These are phyloP conservation scores for Odontarrhena argentea DNA, from an alignment of 345 rosid genomes.

Conservation along the genomic window DNA sequence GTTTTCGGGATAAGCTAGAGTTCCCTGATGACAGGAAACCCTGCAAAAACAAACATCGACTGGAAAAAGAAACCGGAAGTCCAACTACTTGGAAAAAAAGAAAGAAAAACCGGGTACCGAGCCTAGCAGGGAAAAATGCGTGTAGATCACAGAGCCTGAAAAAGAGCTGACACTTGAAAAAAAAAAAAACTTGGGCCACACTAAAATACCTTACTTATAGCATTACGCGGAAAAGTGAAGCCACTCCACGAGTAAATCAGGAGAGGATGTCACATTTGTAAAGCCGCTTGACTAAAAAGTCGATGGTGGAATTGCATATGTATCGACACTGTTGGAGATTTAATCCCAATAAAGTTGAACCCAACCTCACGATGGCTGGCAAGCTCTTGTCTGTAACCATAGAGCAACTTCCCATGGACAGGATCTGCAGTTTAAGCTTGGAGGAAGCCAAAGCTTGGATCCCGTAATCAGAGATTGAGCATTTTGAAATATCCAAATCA, in stretches of 20 bases:
- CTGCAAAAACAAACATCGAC: slow-evolving; percentile 59
- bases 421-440: slow-evolving; percentile 67
- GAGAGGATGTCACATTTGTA: slow-evolving; percentile 88
- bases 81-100: slow-evolving; percentile 35
- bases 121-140: slow-evolving; percentile 22
- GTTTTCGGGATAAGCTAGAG: slow-evolving; percentile 50
- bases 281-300: slow-evolving; percentile 61
- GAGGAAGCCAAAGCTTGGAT: slow-evolving; percentile 58
- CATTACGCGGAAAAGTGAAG: slow-evolving; percentile 12
- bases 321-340: slow-evolving; percentile 80
- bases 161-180: slow-evolving; percentile 49
- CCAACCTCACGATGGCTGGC: slow-evolving; percentile 55
- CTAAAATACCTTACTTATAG: slow-evolving; percentile 34
- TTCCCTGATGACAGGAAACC: slow-evolving; percentile 33
- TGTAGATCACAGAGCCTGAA: slow-evolving; percentile 38
- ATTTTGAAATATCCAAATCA: slow-evolving; percentile 77
- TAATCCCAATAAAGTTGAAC: slow-evolving; percentile 70
- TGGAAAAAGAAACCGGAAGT: slow-evolving; percentile 57
- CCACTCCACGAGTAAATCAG: slow-evolving; percentile 34
- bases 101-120: slow-evolving; percentile 35
- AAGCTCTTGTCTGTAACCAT: slow-evolving; percentile 68
- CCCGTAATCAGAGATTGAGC: slow-evolving; percentile 69
- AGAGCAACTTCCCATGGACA: slow-evolving; percentile 73
- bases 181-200: slow-evolving; percentile 58
- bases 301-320: slow-evolving; percentile 55